Conservation (phyloP, 495 filamentous ascomycete species). For the Podospora didyma region DNA sequence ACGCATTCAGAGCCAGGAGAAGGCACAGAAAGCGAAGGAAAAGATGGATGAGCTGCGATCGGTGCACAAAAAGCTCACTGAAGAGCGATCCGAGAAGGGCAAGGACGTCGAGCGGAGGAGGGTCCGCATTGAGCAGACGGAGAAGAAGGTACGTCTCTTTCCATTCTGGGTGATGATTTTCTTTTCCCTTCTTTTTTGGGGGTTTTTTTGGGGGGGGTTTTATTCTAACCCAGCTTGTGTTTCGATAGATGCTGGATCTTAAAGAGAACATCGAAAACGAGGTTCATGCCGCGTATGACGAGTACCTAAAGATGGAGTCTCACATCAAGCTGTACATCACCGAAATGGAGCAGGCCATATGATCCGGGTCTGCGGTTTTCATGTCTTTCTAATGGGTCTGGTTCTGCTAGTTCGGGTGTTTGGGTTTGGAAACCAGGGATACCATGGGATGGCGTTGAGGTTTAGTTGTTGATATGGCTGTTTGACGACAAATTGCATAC, state of each 20-base stretch:
- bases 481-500: not conserved
- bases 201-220: too few species aligned
- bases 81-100: slow-evolving; percentile 79
- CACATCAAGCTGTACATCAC: slow-evolving; percentile 97
- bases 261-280: slow-evolving; percentile 97
- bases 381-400: slow-evolving; percentile 4
- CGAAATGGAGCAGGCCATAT: slow-evolving; percentile 94
- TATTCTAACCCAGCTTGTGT: slow-evolving; percentile 31
- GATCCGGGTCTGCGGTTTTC: slow-evolving; percentile 23
- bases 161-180: too few species aligned
- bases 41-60: slow-evolving; percentile 86
- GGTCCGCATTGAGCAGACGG: slow-evolving; percentile 92
- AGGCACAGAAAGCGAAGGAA: slow-evolving; percentile 71
- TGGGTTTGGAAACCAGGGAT: slow-evolving; percentile 11
- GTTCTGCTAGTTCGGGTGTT: slow-evolving; percentile 1
- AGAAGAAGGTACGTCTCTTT: slow-evolving; percentile 77
- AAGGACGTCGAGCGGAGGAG: slow-evolving; percentile 86
- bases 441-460: slow-evolving; percentile 26
- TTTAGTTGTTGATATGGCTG: slow-evolving; percentile 14
- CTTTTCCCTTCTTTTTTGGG: too few species aligned
- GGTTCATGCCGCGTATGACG: slow-evolving; percentile 78
- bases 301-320: slow-evolving; percentile 93
- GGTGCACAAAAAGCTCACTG: slow-evolving; percentile 74
- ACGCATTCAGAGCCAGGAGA: slow-evolving; percentile 70
- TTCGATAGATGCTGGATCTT: slow-evolving; percentile 80